Conservation (phyloP, 1,284 basidiomycete genomes). For the Bondarzewia mesenterica region DNA sequence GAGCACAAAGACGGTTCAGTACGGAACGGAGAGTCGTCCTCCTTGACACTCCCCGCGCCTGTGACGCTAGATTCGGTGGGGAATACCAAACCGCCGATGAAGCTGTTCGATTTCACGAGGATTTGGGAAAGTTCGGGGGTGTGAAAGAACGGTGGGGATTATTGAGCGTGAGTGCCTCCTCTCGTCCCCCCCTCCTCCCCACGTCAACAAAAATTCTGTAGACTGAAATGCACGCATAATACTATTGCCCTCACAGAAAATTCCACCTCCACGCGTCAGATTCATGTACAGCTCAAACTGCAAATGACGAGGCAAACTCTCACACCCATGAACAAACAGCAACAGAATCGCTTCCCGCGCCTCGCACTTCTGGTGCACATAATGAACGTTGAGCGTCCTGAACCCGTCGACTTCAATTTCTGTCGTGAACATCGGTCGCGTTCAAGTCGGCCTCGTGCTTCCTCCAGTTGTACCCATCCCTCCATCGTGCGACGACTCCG, state of each 20-base stretch:
- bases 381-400: slow-evolving; percentile 32
- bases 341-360: slow-evolving; percentile 32
- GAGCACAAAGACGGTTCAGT: neutral
- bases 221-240: neutral
- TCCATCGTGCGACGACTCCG: slow-evolving; percentile 28
- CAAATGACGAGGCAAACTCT: slow-evolving; percentile 11
- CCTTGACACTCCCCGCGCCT: neutral
- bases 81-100: slow-evolving; percentile 26
- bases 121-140: slow-evolving; percentile 37
- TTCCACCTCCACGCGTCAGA: slow-evolving; percentile 43
- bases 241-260: slow-evolving; percentile 44
- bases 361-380: slow-evolving; percentile 31
- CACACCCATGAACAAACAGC: slow-evolving; percentile 41
- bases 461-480: slow-evolving; percentile 34
- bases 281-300: neutral
- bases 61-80: slow-evolving; percentile 3
- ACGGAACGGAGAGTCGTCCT: neutral
- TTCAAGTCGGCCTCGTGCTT: slow-evolving; percentile 32
- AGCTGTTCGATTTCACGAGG: slow-evolving; percentile 51
- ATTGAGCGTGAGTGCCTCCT: slow-evolving; percentile 33
- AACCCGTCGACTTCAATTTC: slow-evolving; percentile 29
- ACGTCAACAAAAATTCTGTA: neutral
- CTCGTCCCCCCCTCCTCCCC: neutral
- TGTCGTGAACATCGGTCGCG: slow-evolving; percentile 36
- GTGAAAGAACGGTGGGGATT: slow-evolving; percentile 42